Evolutionary conservation across 1,284 basidiomycete species (phyloP).

Genomic region (Pterulicium gracile): DNA sequence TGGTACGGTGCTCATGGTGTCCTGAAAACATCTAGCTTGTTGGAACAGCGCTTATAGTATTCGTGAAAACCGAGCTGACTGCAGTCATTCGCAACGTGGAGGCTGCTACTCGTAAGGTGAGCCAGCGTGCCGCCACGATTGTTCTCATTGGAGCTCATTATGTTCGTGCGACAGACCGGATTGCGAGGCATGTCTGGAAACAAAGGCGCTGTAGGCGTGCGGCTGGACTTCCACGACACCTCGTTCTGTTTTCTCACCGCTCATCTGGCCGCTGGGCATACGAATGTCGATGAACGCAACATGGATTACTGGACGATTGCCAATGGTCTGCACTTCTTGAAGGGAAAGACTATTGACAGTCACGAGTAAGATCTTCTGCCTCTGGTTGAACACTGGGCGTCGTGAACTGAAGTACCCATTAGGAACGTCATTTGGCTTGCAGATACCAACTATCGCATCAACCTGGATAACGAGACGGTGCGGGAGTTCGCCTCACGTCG

Average conservation of each 20-base stretch:
- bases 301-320: slow-evolving; percentile 87
- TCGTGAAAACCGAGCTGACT: slow-evolving; percentile 73
- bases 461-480: slow-evolving; percentile 75
- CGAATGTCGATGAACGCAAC: slow-evolving; percentile 85
- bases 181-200: slow-evolving; percentile 96
- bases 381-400: neutral
- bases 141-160: no score
- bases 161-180: slow-evolving; percentile 60
- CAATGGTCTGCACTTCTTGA: slow-evolving; percentile 75
- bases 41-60: slow-evolving; percentile 84
- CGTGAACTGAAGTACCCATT: slow-evolving; percentile 1
- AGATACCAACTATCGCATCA: slow-evolving; percentile 93
- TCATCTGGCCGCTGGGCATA: slow-evolving; percentile 90
- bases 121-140: slow-evolving; percentile 9
- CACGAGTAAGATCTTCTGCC: slow-evolving; percentile 63
- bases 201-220: slow-evolving; percentile 91
- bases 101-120: slow-evolving; percentile 81
- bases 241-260: slow-evolving; percentile 93
- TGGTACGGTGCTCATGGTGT: slow-evolving; percentile 4
- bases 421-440: slow-evolving; percentile 91
- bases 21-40: slow-evolving; percentile 52
- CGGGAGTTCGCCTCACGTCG: slow-evolving; percentile 50
- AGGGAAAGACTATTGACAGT: slow-evolving; percentile 79
- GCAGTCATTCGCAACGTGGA: slow-evolving; percentile 84
- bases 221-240: slow-evolving; percentile 85